phyloP scores from a whole-genome alignment of 805 yeast species.

The Komagataella pseudopastoris region DNA sequence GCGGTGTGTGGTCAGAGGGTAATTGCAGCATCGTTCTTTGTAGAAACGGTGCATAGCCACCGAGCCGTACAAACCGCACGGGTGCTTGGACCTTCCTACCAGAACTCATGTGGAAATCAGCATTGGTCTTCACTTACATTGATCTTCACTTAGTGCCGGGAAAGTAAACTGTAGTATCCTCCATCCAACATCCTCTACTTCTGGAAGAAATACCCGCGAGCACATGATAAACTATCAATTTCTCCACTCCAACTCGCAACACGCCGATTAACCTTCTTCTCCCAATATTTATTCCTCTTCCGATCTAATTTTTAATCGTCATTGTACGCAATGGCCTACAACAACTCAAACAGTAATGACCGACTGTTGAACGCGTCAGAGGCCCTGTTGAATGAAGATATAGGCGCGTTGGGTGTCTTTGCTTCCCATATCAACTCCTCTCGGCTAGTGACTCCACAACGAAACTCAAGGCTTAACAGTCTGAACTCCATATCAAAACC shows the following conservation, averaged over 20 bases:
- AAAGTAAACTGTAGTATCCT: no score
- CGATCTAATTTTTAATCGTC: background rate
- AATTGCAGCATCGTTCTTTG: no score
- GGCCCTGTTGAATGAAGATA: background rate
- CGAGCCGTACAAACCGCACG: no score
- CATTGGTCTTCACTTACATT: no score
- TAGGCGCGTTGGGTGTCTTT: slow-evolving; percentile 3
- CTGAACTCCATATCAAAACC: background rate
- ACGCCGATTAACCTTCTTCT: background rate
- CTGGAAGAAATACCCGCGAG: background rate
- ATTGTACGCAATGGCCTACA: background rate
- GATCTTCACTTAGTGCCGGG: no score
- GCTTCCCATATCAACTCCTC: slow-evolving; percentile 1
- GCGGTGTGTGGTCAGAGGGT: no score
- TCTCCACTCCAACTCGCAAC: background rate
- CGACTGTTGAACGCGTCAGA: background rate
- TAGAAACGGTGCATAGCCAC: no score
- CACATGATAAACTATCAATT: background rate
- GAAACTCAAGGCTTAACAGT: background rate
- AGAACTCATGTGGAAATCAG: no score
- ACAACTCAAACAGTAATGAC: background rate
- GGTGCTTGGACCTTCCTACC: no score
- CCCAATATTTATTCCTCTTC: background rate
- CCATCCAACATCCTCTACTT: background rate
- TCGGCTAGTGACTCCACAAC: background rate